These are phyloP conservation scores for Daldinia sp. DNA, from an alignment of 2,329 filamentous ascomycete genomes.

Conservation along the genomic window DNA sequence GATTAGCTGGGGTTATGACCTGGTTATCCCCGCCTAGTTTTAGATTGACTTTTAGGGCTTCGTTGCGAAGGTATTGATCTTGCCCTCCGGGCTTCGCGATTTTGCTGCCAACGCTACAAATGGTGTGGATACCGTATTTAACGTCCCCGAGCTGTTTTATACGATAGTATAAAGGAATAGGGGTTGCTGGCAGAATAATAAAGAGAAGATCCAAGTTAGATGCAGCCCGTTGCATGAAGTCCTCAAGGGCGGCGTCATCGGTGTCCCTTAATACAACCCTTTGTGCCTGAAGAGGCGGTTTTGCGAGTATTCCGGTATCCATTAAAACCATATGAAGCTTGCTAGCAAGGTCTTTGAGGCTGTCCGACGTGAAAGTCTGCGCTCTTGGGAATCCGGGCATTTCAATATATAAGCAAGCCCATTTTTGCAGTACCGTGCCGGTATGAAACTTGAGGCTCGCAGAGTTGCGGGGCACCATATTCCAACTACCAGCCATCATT, in stretches of 20 bases:
- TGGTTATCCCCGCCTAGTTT: slow-evolving; percentile 73
- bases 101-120: slow-evolving; percentile 67
- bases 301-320: not conserved
- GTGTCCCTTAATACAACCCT: not conserved
- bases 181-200: slow-evolving; percentile 60
- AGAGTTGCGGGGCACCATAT: not conserved
- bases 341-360: not conserved
- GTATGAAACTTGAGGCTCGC: slow-evolving; percentile 5
- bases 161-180: slow-evolving; percentile 62
- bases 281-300: not conserved
- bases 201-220: slow-evolving; percentile 57
- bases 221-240: not conserved
- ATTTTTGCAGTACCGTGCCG: not conserved
- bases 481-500: slow-evolving; percentile 9
- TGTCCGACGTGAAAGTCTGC: not conserved
- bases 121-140: slow-evolving; percentile 67
- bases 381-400: slow-evolving; percentile 1
- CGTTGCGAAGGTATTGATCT: slow-evolving; percentile 64
- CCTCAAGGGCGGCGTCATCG: not conserved
- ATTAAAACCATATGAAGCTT: not conserved
- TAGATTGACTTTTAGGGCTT: slow-evolving; percentile 74
- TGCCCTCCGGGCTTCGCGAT: slow-evolving; percentile 50
- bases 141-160: slow-evolving; percentile 71
- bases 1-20: slow-evolving; percentile 56
- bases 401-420: not conserved